phyloP scores from a whole-genome alignment of 345 rosid genomes.

The Salix suchowensis region DNA sequence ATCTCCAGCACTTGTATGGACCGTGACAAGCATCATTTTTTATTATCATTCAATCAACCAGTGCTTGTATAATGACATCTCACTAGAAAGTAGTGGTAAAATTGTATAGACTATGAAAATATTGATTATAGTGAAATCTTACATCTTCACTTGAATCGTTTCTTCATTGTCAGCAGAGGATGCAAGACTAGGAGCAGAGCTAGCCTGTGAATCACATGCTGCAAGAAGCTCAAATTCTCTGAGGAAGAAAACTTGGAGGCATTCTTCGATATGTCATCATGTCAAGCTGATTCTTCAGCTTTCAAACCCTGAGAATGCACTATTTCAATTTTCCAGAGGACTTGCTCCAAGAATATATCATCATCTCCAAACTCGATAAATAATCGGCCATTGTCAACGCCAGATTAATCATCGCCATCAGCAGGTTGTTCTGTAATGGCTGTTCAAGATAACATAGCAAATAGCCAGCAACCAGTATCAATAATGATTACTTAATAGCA shows the following conservation, averaged over 20 bases:
- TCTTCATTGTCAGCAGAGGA: constrained; percentile 72
- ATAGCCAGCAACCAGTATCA: constrained; percentile 1
- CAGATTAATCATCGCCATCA: constrained; percentile 35
- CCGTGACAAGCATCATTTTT: background rate
- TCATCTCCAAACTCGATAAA: constrained; percentile 46
- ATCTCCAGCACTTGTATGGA: background rate
- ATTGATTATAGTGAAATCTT: constrained; percentile 27
- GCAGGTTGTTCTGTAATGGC: constrained; percentile 35
- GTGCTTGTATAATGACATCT: background rate
- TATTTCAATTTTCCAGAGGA: constrained; percentile 66
- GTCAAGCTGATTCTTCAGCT: constrained; percentile 61
- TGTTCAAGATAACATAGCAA: constrained; percentile 25
- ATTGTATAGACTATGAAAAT: background rate
- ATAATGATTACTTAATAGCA: constrained; percentile 1
- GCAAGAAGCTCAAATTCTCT: constrained; percentile 78
- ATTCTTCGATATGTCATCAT: constrained; percentile 51
- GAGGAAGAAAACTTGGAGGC: constrained; percentile 79
- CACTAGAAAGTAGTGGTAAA: background rate
- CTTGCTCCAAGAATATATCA: constrained; percentile 47
- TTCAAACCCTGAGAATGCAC: constrained; percentile 57
- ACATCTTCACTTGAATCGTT: constrained; percentile 64
- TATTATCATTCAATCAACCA: background rate
- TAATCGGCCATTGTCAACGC: constrained; percentile 29
- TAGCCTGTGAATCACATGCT: constrained; percentile 55
- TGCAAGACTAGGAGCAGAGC: constrained; percentile 81